These are phyloP conservation scores for Speleostelium caveatum DNA, from an alignment of 78 protist genomes.

Conservation along the genomic window DNA sequence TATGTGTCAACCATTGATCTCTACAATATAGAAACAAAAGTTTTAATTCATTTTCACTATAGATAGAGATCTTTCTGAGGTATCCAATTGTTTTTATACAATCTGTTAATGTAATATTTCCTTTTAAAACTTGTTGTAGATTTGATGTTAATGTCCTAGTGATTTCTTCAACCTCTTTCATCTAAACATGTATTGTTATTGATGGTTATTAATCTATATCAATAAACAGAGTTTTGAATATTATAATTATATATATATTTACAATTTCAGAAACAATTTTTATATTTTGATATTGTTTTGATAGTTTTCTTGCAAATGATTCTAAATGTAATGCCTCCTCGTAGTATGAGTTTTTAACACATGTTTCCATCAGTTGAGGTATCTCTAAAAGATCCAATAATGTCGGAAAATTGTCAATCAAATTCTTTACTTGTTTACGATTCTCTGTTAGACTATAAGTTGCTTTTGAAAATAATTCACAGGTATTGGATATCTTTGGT, in stretches of 20 bases:
- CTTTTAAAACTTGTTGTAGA: conserved; percentile 33
- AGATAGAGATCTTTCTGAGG: conserved; percentile 37
- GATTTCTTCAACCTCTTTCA: conserved; percentile 13
- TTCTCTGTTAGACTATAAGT: conserved; percentile 20
- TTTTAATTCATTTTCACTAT: conserved; percentile 65
- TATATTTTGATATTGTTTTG: conserved; percentile 44
- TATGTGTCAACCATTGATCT: conserved; percentile 59
- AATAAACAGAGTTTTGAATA: no score
- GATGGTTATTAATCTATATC: background rate
- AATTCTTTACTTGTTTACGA: conserved; percentile 34
- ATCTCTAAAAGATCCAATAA: conserved; percentile 53
- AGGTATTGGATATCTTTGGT: conserved; percentile 29
- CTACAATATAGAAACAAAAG: conserved; percentile 41
- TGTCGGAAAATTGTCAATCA: conserved; percentile 53
- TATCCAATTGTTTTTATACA: conserved; percentile 63
- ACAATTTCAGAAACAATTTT: conserved; percentile 32
- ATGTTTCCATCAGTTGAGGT: conserved; percentile 77
- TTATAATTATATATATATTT: background rate
- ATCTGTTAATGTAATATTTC: conserved; percentile 37
- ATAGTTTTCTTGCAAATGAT: conserved; percentile 54
- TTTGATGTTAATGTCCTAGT: conserved; percentile 19
- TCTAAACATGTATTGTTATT: background rate
- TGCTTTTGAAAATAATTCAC: conserved; percentile 54
- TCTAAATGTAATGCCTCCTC: conserved; percentile 77
- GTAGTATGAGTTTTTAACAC: conserved; percentile 38